Evolutionary conservation across 208 protist species (phyloP).

Genomic region (Trichomonas tenax): DNA sequence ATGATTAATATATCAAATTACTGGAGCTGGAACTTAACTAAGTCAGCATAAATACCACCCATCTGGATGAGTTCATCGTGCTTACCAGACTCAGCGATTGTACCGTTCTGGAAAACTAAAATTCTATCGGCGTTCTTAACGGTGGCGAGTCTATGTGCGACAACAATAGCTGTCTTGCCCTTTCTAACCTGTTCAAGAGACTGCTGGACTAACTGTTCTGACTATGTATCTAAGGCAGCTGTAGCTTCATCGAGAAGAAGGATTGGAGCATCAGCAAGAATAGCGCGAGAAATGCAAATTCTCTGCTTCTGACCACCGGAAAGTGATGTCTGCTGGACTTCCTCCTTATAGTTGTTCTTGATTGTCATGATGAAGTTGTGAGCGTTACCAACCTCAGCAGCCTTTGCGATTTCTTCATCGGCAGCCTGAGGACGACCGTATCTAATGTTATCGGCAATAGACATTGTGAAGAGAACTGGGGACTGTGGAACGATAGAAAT

Average conservation of each 20-base stretch:
- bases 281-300: constrained; percentile 19
- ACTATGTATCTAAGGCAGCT: neutral
- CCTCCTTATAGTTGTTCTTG: constrained; percentile 23
- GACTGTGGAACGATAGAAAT: neutral
- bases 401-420: neutral
- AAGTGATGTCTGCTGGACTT: constrained; percentile 10
- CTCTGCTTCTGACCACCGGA: neutral
- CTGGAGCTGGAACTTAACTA: neutral
- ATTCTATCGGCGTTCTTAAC: neutral
- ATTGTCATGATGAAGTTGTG: constrained; percentile 41
- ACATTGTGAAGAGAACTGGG: neutral
- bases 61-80: neutral
- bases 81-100: neutral
- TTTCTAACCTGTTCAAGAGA: neutral
- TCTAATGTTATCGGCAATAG: neutral
- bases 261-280: neutral
- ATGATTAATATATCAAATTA: too few species aligned
- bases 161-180: neutral
- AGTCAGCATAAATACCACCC: neutral
- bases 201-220: neutral
- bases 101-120: neutral
- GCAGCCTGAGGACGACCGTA: neutral
- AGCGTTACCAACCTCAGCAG: constrained; percentile 36
- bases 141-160: neutral
- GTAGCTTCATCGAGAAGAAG: neutral